Conservation (phyloP, 2,329 filamentous ascomycete genomes). For the Trichoderma aggressivum region DNA sequence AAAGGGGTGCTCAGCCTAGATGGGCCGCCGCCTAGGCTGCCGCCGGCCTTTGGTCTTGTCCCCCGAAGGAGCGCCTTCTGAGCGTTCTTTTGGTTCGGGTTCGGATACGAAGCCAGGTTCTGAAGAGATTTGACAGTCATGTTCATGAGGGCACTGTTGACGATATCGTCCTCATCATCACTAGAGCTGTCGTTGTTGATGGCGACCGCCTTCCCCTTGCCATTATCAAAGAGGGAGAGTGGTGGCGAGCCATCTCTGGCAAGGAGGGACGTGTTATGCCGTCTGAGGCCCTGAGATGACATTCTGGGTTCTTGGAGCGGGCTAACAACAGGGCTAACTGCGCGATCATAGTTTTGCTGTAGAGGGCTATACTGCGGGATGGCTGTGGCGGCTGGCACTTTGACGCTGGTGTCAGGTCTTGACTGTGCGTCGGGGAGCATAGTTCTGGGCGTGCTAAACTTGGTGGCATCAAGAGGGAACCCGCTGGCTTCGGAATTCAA, state of each 20-base stretch:
- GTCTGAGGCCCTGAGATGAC: slow-evolving; percentile 27
- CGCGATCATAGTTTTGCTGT: slow-evolving; percentile 53
- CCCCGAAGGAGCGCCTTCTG: slow-evolving; percentile 43
- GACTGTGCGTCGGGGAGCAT: slow-evolving; percentile 32
- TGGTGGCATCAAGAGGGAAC: slow-evolving; percentile 25
- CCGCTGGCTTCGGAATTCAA: slow-evolving; percentile 30
- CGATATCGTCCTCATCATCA: slow-evolving; percentile 30
- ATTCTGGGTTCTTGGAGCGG: slow-evolving; percentile 28
- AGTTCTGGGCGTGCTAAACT: slow-evolving; percentile 35
- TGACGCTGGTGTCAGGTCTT: background rate
- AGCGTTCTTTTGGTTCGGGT: slow-evolving; percentile 52
- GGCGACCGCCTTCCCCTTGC: background rate
- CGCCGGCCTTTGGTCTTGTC: slow-evolving; percentile 25
- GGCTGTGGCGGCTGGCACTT: background rate
- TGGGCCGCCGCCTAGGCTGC: background rate
- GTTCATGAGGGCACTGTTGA: slow-evolving; percentile 35
- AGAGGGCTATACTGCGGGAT: slow-evolving; percentile 45
- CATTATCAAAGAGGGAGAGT: background rate
- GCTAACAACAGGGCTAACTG: slow-evolving; percentile 40
- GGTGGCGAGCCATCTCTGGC: slow-evolving; percentile 9
- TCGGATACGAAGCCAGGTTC: slow-evolving; percentile 54
- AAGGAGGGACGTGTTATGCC: slow-evolving; percentile 25
- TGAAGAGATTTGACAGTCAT: slow-evolving; percentile 48
- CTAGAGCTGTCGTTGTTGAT: slow-evolving; percentile 3
- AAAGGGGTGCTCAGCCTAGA: background rate